Percentiles rank a stretch among this genome's conserved stretches.
These are phyloP conservation scores for Ilyonectria robusta DNA, from an alignment of 2,329 filamentous ascomycete genomes.

Conservation along the genomic window DNA sequence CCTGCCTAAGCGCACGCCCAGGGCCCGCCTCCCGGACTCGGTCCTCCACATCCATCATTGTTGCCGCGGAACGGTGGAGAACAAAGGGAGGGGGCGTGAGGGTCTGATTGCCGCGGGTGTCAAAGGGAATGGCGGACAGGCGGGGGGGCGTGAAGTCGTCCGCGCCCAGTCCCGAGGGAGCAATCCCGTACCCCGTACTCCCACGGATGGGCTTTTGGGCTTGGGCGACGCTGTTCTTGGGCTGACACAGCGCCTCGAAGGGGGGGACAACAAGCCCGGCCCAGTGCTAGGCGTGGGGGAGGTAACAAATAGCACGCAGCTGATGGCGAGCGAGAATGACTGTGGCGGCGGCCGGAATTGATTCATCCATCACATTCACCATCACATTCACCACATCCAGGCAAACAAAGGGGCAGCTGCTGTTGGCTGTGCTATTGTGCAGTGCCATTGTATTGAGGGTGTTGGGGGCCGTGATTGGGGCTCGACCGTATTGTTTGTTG, in stretches of 20 bases:
- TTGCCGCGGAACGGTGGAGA: background rate
- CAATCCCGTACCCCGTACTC: constrained; percentile 1
- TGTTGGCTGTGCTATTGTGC: background rate
- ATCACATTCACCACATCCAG: background rate
- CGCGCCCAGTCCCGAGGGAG: background rate
- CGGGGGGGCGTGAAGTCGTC: background rate
- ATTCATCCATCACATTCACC: background rate
- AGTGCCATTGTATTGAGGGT: background rate
- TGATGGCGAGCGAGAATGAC: background rate
- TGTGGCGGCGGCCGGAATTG: background rate
- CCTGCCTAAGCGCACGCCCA: background rate
- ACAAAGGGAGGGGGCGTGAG: background rate
- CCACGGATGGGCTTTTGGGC: constrained; percentile 7
- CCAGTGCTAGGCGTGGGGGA: constrained; percentile 22
- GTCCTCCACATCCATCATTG: background rate
- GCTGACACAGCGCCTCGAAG: constrained; percentile 18
- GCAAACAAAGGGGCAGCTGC: background rate
- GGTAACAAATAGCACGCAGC: constrained; percentile 15
- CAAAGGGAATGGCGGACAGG: background rate
- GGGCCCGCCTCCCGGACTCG: background rate
- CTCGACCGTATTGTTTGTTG: background rate
- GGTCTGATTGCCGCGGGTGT: too few species aligned
- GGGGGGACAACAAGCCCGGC: constrained; percentile 18
- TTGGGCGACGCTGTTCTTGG: constrained; percentile 3
- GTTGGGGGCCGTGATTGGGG: background rate